These are phyloP conservation scores for Cyclostephanos invisitatus DNA, from an alignment of 108 stramenopile species.

Conservation along the genomic window DNA sequence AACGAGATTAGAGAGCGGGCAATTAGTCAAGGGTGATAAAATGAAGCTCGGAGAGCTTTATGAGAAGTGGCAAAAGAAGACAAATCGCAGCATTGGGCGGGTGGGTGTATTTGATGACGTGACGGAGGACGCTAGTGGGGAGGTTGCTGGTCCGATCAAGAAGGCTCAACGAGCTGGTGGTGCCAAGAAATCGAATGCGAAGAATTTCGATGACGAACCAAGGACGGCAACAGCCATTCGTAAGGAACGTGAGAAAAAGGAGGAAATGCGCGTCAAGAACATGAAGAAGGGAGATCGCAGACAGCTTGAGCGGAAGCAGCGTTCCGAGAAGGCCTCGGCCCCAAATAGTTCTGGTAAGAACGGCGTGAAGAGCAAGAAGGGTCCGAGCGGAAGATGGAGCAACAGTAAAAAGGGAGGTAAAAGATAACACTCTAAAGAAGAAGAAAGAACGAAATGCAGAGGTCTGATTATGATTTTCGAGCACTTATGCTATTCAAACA, in stretches of 20 bases:
- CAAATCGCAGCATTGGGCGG: constrained; percentile 86
- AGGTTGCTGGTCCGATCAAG: constrained; percentile 14
- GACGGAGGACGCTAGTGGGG: constrained; percentile 52
- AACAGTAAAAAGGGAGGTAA: constrained; percentile 30
- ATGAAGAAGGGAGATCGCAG: constrained; percentile 70
- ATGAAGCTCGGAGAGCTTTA: constrained; percentile 94
- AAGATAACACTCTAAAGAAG: neutral
- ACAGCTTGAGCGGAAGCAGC: constrained; percentile 40
- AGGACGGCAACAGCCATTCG: constrained; percentile 70
- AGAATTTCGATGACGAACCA: constrained; percentile 32
- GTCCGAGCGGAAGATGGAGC: constrained; percentile 42
- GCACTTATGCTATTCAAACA: too few relatives aligned
- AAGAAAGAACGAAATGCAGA: neutral
- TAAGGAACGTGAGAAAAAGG: constrained; percentile 74
- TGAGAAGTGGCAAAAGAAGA: constrained; percentile 96
- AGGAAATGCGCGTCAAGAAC: constrained; percentile 83
- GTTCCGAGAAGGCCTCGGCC: constrained; percentile 29
- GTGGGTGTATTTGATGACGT: constrained; percentile 87
- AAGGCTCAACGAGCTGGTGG: constrained; percentile 46
- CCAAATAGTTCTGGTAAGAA: constrained; percentile 21
- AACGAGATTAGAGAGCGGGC: constrained; percentile 82
- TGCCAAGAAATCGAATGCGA: constrained; percentile 18
- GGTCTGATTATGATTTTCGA: neutral
- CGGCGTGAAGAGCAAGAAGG: constrained; percentile 46
- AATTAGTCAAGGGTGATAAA: constrained; percentile 86